Evolutionary conservation across 257 asterid genomes (phyloP), one percentile per base, ranked within the genome.

Genomic region (Ilex asprella): DNA sequence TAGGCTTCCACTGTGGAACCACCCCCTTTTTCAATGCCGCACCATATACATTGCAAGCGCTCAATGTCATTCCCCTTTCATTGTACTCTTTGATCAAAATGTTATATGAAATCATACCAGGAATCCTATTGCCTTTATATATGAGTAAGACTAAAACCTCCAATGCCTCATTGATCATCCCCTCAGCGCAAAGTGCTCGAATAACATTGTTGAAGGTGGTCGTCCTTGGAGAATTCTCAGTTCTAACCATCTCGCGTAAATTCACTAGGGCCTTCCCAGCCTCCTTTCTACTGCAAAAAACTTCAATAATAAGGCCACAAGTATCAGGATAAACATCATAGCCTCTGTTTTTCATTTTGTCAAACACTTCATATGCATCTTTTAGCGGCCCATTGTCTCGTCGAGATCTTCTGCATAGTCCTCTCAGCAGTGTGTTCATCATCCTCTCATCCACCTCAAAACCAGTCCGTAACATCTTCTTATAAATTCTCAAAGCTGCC

Each of bases 341-440:
- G 15, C 47, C 69, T 16, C 56, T 52, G 1, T 51, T 65, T 79
- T 58, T 76, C 89, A 86, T 84, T 61, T 60, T 75, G 6, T 77
- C 79, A 21, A 81, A 80, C 79, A 89, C 56, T 6, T 41, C 43
- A 49, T 53, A 63, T 16, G 64, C 85, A 50, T 81, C 81, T 59
- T 77, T 71, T 44, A 79, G 73, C 51, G 71, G 43, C 61, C 59
- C 67, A n/a, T 73, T 56, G 39, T 82, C 80, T 44, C 74, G 73
- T 66, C 91, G 71, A 0, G 86, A 75, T 12, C 50, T 70, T 82
- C 95, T 73, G 72, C 94, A 89, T 44, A 86, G 62, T 27, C 85
- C 76, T 70, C 97, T 80, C 72, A 89, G 16, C 60, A 86, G 76
- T 14, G 86, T 75, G 78, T 89, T 89, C 86, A 81, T 74, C 92